These are phyloP conservation scores for Kickxella alabastrina DNA, from an alignment of 192 early-diverging fungal species.

Conservation along the genomic window DNA sequence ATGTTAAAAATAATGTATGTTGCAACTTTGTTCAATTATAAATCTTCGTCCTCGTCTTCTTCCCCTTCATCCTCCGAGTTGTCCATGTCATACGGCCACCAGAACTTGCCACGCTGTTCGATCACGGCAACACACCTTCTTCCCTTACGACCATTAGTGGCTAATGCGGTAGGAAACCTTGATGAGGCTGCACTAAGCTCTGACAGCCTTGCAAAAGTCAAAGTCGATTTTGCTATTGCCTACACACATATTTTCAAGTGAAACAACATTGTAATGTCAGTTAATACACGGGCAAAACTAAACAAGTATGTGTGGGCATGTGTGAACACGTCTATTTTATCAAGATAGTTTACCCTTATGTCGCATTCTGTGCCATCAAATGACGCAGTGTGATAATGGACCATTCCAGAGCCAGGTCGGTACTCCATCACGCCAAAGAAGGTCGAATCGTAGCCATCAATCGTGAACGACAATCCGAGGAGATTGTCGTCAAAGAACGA, in stretches of 20 bases:
- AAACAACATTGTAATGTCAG: too few species aligned
- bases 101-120: slow-evolving; percentile 29
- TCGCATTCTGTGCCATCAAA: too few species aligned
- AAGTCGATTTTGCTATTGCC: neutral
- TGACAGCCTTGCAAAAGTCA: slow-evolving; percentile 19
- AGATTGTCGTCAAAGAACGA: slow-evolving; percentile 33
- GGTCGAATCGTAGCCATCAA: slow-evolving; percentile 20
- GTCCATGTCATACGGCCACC: slow-evolving; percentile 51
- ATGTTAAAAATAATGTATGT: neutral
- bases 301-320: too few species aligned
- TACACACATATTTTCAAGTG: slow-evolving; percentile 2
- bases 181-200: slow-evolving; percentile 13
- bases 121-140: slow-evolving; percentile 36
- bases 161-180: slow-evolving; percentile 6
- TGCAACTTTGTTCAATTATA: neutral
- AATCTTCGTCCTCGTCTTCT: slow-evolving; percentile 13
- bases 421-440: slow-evolving; percentile 28
- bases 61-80: slow-evolving; percentile 10
- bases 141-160: slow-evolving; percentile 26
- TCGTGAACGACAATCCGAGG: slow-evolving; percentile 26
- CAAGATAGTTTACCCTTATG: too few species aligned
- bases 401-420: too few species aligned
- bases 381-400: too few species aligned
- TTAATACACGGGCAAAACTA: too few species aligned
- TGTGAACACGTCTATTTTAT: too few species aligned